Conservation (phyloP, 768 basidiomycete genomes). For the Lactarius indigo region DNA sequence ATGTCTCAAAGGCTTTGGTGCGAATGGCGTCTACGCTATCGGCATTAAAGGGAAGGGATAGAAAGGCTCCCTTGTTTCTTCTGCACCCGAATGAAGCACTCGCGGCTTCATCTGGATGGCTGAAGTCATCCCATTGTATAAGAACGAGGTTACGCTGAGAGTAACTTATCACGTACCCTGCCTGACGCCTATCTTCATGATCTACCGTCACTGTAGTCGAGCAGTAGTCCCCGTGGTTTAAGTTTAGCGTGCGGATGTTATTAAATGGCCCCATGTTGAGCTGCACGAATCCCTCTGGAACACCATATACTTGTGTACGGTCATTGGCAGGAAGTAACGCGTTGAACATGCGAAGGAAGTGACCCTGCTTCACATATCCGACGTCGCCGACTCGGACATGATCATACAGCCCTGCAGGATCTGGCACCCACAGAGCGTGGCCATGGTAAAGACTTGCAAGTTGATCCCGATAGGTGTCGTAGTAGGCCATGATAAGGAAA, state of each 20-base stretch:
- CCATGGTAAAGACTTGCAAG: conserved; percentile 12
- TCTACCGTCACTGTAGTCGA: conserved; percentile 2
- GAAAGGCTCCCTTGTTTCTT: conserved; percentile 17
- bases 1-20: neutral
- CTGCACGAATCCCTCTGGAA: conserved; percentile 8
- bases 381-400: conserved; percentile 25
- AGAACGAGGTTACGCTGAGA: neutral
- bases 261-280: conserved; percentile 15
- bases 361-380: conserved; percentile 20
- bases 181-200: neutral
- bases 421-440: conserved; percentile 23
- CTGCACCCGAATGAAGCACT: conserved; percentile 8
- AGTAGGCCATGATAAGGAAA: neutral
- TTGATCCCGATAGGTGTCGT: conserved; percentile 15
- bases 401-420: conserved; percentile 18
- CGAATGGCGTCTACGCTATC: neutral
- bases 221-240: conserved; percentile 4
- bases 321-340: conserved; percentile 9
- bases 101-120: conserved; percentile 2
- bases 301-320: neutral
- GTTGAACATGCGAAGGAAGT: conserved; percentile 25
- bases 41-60: conserved; percentile 14
- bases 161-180: conserved; percentile 7
- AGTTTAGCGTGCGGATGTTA: conserved; percentile 5
- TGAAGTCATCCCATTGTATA: neutral